Conservation (phyloP, 306 rosid genomes). For the Cyclanthera cordifolia region DNA sequence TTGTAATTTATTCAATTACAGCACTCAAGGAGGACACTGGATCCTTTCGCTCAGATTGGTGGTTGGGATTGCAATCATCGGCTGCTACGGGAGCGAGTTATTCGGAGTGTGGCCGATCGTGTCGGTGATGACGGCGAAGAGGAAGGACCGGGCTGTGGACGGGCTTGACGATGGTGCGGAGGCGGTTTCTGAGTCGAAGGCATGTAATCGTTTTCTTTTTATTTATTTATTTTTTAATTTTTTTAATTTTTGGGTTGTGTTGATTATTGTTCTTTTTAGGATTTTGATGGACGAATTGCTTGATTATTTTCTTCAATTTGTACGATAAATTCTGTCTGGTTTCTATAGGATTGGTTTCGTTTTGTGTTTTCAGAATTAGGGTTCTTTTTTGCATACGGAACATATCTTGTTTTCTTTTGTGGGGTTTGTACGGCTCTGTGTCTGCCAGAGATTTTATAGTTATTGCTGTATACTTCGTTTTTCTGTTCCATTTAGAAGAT, state of each 20-base stretch:
- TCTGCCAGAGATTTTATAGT: not conserved
- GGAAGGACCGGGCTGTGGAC: conserved; percentile 28
- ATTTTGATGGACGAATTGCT: conserved; percentile 6
- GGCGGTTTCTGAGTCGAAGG: conserved; percentile 32
- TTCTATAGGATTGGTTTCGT: conserved; percentile 27
- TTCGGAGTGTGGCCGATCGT: conserved; percentile 26
- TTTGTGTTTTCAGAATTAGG: conserved; percentile 14
- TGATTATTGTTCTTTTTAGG: conserved; percentile 3
- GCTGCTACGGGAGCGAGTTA: not conserved
- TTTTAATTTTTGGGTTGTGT: conserved; percentile 2
- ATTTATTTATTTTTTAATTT: too few species aligned
- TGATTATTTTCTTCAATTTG: conserved; percentile 15
- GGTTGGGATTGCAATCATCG: not conserved
- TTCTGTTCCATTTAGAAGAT: conserved; percentile 10
- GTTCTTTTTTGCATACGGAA: conserved; percentile 6
- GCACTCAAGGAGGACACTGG: not conserved
- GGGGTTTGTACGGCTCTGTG: not conserved
- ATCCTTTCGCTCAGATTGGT: not conserved
- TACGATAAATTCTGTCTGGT: conserved; percentile 14
- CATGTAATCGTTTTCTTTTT: conserved; percentile 34
- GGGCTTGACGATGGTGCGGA: conserved; percentile 28
- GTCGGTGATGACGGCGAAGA: conserved; percentile 19
- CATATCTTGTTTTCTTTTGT: not conserved
- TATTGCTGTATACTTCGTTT: not conserved
- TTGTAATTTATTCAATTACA: not conserved